A percentile compares a stretch with the other conserved stretches of the same genome.
Conservation (phyloP, 495 filamentous ascomycete genomes). For the Cetradonia linearis region DNA sequence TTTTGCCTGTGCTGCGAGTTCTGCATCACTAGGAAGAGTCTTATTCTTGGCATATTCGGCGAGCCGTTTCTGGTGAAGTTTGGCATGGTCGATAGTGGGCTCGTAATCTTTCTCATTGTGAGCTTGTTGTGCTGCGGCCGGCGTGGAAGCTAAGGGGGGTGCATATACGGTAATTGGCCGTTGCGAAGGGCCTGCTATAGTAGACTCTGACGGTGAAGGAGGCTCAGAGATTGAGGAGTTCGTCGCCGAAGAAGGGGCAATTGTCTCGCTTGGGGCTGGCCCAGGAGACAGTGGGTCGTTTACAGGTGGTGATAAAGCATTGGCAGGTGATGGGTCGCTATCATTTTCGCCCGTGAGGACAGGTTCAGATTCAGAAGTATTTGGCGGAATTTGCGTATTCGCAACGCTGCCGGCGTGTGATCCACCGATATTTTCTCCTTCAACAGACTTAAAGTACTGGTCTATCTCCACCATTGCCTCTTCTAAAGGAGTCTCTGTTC, state of each 20-base stretch:
- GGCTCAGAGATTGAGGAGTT: slow-evolving; percentile 12
- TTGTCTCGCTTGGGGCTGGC: not conserved
- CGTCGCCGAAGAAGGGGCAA: not conserved
- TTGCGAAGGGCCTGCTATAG: slow-evolving; percentile 27
- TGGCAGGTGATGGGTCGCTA: not conserved
- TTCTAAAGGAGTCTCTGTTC: slow-evolving; percentile 67
- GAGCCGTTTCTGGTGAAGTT: slow-evolving; percentile 67
- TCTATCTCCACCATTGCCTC: slow-evolving; percentile 76
- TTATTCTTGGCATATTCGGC: slow-evolving; percentile 51
- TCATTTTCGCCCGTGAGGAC: not conserved
- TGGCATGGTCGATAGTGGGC: slow-evolving; percentile 76
- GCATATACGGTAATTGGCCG: slow-evolving; percentile 62
- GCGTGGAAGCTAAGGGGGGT: slow-evolving; percentile 60
- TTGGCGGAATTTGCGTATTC: slow-evolving; percentile 4
- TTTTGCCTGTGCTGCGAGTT: slow-evolving; percentile 39
- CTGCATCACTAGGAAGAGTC: slow-evolving; percentile 39
- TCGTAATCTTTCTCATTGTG: slow-evolving; percentile 67
- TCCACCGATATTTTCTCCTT: slow-evolving; percentile 27
- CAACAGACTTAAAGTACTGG: slow-evolving; percentile 49
- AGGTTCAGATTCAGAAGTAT: slow-evolving; percentile 5
- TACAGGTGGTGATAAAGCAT: not conserved
- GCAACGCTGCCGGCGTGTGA: slow-evolving; percentile 7
- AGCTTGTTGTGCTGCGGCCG: slow-evolving; percentile 55
- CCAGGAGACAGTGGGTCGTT: not conserved
- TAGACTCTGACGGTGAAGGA: slow-evolving; percentile 11